These are phyloP conservation scores for Penicillium aurantiogriseum DNA, from an alignment of 2,329 filamentous ascomycete species.

Conservation along the genomic window DNA sequence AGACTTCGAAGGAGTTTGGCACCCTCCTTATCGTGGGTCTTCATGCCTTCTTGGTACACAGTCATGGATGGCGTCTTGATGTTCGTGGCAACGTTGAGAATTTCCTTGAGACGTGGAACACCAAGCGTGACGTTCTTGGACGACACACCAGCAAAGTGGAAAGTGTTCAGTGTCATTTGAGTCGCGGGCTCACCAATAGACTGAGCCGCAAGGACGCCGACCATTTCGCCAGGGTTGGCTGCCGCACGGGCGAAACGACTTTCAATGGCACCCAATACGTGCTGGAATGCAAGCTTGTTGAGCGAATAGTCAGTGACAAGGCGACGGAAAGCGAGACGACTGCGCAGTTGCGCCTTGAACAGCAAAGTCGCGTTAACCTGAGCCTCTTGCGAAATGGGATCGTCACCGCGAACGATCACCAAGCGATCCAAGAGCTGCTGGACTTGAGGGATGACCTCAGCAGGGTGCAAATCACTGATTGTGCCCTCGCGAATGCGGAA, in stretches of 20 bases:
- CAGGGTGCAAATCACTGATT: conserved; percentile 84
- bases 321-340: conserved; percentile 87
- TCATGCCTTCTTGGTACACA: conserved; percentile 70
- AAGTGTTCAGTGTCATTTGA: conserved; percentile 99
- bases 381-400: conserved; percentile 79
- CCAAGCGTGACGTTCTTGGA: conserved; percentile 99
- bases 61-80: conserved; percentile 99
- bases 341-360: conserved; percentile 88
- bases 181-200: conserved; percentile 98
- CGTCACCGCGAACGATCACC: conserved; percentile 80
- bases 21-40: conserved; percentile 66
- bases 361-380: conserved; percentile 84
- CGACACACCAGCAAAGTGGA: conserved; percentile 99
- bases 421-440: conserved; percentile 72
- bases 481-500: conserved; percentile 85
- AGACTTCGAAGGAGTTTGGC: conserved; percentile 83
- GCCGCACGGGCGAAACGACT: conserved; percentile 81
- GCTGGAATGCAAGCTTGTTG: conserved; percentile 88
- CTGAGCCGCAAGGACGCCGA: conserved; percentile 93
- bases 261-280: conserved; percentile 87
- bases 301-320: conserved; percentile 81
- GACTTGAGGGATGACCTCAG: conserved; percentile 80
- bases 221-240: conserved; percentile 96
- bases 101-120: conserved; percentile 98
- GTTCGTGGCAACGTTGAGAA: conserved; percentile 94